Conservation (phyloP, 1,139 yeast genomes). For the Taiozyma sp. region DNA sequence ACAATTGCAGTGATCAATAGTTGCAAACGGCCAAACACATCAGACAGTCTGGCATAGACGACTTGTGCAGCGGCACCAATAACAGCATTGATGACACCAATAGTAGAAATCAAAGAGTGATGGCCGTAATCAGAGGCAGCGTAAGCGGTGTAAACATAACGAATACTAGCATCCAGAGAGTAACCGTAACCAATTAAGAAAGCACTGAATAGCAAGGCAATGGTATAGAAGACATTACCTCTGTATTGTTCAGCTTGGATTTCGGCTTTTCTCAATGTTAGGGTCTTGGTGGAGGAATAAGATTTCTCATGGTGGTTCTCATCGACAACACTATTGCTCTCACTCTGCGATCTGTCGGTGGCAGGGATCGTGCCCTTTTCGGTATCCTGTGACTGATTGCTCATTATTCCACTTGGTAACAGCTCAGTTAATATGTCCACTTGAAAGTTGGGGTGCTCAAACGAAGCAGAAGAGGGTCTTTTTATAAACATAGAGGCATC, state of each 20-base stretch:
- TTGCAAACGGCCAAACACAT: constrained; percentile 65
- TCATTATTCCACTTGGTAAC: not conserved
- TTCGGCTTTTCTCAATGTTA: constrained; percentile 40
- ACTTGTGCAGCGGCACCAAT: constrained; percentile 74
- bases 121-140: constrained; percentile 54
- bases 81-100: constrained; percentile 57
- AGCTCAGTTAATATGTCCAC: not conserved
- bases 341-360: not conserved
- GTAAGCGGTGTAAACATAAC: constrained; percentile 44
- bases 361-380: not conserved
- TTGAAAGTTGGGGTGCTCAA: not conserved
- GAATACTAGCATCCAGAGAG: constrained; percentile 56
- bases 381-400: not conserved
- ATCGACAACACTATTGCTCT: not conserved
- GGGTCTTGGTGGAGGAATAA: constrained; percentile 21
- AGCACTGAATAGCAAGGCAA: constrained; percentile 39
- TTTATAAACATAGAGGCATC: not conserved
- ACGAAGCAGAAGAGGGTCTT: not conserved
- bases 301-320: constrained; percentile 5
- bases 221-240: constrained; percentile 12
- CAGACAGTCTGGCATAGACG: constrained; percentile 63
- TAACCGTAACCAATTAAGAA: constrained; percentile 63
- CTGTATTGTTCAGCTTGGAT: constrained; percentile 34
- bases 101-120: constrained; percentile 63
- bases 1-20: constrained; percentile 49